Evolutionary conservation across 1,284 basidiomycete genomes (phyloP).

Genomic region (Ceratobasidium sp.): DNA sequence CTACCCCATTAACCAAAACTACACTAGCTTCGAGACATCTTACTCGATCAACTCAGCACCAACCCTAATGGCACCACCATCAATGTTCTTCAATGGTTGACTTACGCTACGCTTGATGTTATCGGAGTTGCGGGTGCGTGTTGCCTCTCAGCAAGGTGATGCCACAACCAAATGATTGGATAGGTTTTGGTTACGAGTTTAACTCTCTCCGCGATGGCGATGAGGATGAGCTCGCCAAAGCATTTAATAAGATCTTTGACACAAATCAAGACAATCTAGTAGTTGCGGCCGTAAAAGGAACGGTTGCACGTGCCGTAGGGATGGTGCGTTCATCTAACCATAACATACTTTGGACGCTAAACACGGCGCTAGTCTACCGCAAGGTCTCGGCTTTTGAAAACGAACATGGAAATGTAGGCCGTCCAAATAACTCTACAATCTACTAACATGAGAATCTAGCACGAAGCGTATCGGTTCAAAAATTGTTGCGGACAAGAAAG

Average conservation of each 20-base stretch:
- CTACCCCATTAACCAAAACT: neutral
- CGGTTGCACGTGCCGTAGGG: neutral
- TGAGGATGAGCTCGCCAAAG: conserved; percentile 53
- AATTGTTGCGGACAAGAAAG: conserved; percentile 59
- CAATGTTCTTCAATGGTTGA: conserved; percentile 59
- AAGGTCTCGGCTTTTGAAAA: conserved; percentile 37
- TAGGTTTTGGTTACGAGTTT: conserved; percentile 61
- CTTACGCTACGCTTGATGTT: conserved; percentile 60
- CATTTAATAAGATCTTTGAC: conserved; percentile 53
- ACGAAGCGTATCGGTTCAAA: conserved; percentile 53
- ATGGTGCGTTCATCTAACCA: conserved; percentile 49
- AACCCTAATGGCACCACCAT: conserved; percentile 48
- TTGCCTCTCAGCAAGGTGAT: conserved; percentile 55
- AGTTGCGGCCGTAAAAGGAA: neutral
- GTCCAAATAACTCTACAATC: too few species aligned
- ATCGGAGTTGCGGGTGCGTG: conserved; percentile 60
- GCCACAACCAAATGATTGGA: neutral
- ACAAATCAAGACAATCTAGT: neutral
- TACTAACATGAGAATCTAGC: neutral
- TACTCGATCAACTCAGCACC: conserved; percentile 30
- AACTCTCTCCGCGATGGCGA: conserved; percentile 52
- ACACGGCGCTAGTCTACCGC: conserved; percentile 49
- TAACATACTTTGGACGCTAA: too few species aligned
- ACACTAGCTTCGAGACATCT: conserved; percentile 47
- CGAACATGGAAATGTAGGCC: conserved; percentile 4